Base-by-base conservation (phyloP, 495 filamentous ascomycete genomes). In the Talaromyces ruber region DNA sequence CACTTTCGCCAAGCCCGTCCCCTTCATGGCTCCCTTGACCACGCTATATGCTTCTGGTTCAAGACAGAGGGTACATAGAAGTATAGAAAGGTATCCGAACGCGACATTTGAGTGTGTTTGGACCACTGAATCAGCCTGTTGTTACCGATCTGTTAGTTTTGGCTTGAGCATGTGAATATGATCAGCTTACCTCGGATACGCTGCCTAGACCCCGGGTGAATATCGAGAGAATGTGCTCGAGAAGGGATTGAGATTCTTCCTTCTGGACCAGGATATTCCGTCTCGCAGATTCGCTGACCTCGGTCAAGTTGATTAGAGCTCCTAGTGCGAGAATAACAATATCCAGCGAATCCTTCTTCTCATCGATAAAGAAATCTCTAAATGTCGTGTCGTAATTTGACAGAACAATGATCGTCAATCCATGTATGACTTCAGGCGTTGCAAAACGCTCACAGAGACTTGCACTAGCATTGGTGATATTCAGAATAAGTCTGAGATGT, bases 61-160 rank as follows among this genome's bases (percentile, higher is more conserved):
- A 21, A 93, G 76, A 68, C 88, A 92, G 16, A 97, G 79, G 56
- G 88, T 90, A 28, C 90, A 88, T 11, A 99, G 76, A 3, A 97
- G 78, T 4, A 98, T 85, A 1, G 93, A 86, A 47, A 99, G 79
- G 67, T 96, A 99, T 28, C 95, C 95, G 62, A 93, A 86, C 2
- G 90, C 89, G 29, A 99, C 92, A 70, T 93, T 96, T 58, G 86
- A 82, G 58, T 88, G 87, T n/a, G 87, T 86, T 66, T 91, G 90
- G 70, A 91, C 81, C 67, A 93, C 82, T 0, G 92, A 94, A 70
- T 90, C 86, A 60, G 90, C 92, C 91, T 97, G 64, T 21, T 54
- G 11, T 24, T n/a, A n/a, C 18, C 14, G 1, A 26, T 39, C 39
- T 26, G 61, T 59, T 55, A 59, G 52, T 37, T 65, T 32, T 28